Percentiles rank a stretch among this genome's conserved stretches.
These are phyloP conservation scores for Wickerhamomyces sp. DNA, from an alignment of 1,139 yeast species.

Conservation along the genomic window DNA sequence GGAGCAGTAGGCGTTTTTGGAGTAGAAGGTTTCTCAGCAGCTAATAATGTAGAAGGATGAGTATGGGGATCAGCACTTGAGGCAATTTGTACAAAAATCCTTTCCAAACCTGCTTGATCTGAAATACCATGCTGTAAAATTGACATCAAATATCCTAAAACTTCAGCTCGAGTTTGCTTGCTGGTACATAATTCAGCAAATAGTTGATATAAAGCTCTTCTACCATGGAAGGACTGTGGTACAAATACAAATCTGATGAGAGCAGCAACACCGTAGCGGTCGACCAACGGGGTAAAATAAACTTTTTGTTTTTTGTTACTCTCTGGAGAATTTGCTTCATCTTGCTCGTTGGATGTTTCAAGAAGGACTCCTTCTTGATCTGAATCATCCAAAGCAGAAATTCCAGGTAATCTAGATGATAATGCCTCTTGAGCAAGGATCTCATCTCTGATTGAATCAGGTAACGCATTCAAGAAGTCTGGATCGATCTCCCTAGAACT, in stretches of 20 bases:
- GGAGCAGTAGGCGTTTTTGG: constrained; percentile 25
- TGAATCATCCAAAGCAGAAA: constrained; percentile 10
- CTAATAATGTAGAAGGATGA: constrained; percentile 2
- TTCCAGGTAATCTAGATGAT: constrained; percentile 21
- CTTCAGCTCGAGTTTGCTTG: constrained; percentile 74
- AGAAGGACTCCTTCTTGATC: constrained; percentile 16
- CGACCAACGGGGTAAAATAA: constrained; percentile 65
- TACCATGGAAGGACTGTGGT: constrained; percentile 62
- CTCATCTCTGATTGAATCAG: constrained; percentile 69
- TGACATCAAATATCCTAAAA: constrained; percentile 64
- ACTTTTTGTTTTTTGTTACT: constrained; percentile 32
- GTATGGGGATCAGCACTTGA: constrained; percentile 10
- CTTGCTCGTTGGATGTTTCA: too few relatives aligned
- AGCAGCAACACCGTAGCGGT: constrained; percentile 72
- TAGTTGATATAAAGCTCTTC: constrained; percentile 65
- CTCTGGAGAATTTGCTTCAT: constrained; percentile 20
- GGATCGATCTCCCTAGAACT: constrained; percentile 67
- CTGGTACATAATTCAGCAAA: constrained; percentile 67
- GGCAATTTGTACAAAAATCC: constrained; percentile 56
- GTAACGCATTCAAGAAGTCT: constrained; percentile 77
- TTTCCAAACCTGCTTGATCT: constrained; percentile 59
- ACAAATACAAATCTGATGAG: constrained; percentile 66
- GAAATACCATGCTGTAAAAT: constrained; percentile 71
- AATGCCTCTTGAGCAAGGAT: constrained; percentile 65
- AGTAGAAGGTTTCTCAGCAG: constrained; percentile 11